phyloP scores from a whole-genome alignment of 2,329 filamentous ascomycete genomes.

The Fusarium nanum region DNA sequence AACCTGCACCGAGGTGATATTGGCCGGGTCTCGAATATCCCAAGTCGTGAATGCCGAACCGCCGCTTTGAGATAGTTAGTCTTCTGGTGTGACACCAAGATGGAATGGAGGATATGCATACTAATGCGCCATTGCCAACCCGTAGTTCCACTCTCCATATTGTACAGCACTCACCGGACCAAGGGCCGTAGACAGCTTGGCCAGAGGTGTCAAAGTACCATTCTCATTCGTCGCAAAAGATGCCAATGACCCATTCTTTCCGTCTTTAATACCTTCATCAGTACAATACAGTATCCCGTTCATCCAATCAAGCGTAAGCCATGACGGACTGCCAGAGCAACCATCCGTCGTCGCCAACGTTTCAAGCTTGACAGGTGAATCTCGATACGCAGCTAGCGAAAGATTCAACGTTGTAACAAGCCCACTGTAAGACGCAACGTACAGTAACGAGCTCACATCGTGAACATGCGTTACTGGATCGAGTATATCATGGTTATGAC shows the following conservation, averaged over 20 bases:
- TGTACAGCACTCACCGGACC: constrained; percentile 59
- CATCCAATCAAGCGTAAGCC: constrained; percentile 67
- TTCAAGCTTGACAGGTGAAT: constrained; percentile 50
- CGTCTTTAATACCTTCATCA: constrained; percentile 64
- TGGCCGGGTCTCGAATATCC: constrained; percentile 54
- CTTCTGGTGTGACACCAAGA: background rate
- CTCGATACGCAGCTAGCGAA: constrained; percentile 40
- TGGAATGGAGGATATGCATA: constrained; percentile 46
- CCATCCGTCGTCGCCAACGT: constrained; percentile 56
- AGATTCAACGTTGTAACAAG: constrained; percentile 61
- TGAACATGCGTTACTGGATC: background rate
- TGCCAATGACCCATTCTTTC: constrained; percentile 60
- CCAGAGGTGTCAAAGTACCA: constrained; percentile 55
- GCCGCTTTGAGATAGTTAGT: constrained; percentile 46
- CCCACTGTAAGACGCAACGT: constrained; percentile 62
- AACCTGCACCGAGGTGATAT: constrained; percentile 53
- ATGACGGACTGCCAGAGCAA: constrained; percentile 68
- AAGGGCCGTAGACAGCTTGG: constrained; percentile 49
- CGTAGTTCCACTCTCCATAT: constrained; percentile 56
- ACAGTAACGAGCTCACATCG: constrained; percentile 48
- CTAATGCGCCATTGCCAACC: constrained; percentile 60
- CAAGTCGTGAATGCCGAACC: constrained; percentile 59
- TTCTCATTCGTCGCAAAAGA: constrained; percentile 53
- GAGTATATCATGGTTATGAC: constrained; percentile 14
- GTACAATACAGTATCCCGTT: constrained; percentile 67